Evolutionary conservation across 345 rosid genomes (phyloP), one percentile per base, ranked within the genome.

Genomic region (Hevea brasiliensis): DNA sequence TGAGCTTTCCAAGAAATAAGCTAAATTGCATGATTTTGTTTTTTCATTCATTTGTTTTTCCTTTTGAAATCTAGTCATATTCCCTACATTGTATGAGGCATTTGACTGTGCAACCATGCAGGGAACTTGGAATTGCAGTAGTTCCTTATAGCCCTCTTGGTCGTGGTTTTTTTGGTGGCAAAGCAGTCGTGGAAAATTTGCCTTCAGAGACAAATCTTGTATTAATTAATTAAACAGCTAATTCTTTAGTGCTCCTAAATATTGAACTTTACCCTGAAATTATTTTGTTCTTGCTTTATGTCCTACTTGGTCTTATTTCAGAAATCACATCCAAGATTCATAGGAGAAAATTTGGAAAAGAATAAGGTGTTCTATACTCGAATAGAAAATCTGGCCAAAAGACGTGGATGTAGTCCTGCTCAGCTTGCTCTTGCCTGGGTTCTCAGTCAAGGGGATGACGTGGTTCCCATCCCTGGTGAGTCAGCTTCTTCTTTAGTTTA

Each of bases 381-480:
- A 27, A 35, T 76, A 5, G 82, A 81, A 59, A 64, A 73, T 10
- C 47, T 78, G 57, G 81, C 86, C 0, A 50, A 73, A 55, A 73
- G 71, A 56, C 65, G 62, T 65, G 69, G 56, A 17, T 78, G 79
- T 65, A 69, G 61, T 51, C 78, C 82, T 3, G 82, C 80, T 26
- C 84, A 83, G 67, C 79, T 83, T 15, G 81, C 82, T 57, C 80
- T n/a, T n/a, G n/a, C n/a, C n/a, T n/a, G n/a, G n/a, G n/a, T n/a
- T n/a, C n/a, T n/a, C n/a, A n/a, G n/a, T 83, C 82, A 80, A 69
- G 86, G 82, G 41, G 78, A 77, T 7, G 80, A 79, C 61, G 76
- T 80, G 9, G 70, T 64, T 3, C 86, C 85, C 2, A 83, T 83
- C 76, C 87, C 89, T 13, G 86, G 87, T 82, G 67, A 73, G 79